phyloP scores from a whole-genome alignment of 441 rosid species.

The Populus tomentosa region DNA sequence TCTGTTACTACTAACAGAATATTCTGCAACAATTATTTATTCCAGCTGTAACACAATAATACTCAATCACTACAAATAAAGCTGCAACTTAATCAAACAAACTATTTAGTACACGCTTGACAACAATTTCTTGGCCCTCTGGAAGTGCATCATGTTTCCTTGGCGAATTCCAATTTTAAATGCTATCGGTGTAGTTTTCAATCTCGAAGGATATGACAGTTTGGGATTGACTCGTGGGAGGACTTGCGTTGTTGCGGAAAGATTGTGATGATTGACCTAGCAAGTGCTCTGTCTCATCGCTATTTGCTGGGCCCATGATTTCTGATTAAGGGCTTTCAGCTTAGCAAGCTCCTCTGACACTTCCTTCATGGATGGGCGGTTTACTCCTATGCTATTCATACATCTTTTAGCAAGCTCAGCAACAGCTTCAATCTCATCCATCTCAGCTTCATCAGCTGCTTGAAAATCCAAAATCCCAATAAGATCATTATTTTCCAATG shows the following conservation, averaged over 20 bases:
- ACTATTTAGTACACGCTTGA: too few species aligned
- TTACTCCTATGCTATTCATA: conserved; percentile 1
- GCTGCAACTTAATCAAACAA: too few species aligned
- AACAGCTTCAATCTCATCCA: conserved; percentile 27
- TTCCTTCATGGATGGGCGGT: conserved; percentile 30
- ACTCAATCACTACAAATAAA: too few species aligned
- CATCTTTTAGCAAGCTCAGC: conserved; percentile 25
- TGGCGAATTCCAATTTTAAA: too few species aligned
- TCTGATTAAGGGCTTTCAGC: conserved; percentile 7
- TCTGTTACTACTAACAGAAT: too few species aligned
- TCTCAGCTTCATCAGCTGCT: conserved; percentile 13
- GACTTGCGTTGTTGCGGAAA: neutral
- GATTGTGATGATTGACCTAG: conserved; percentile 6
- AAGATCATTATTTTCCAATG: conserved; percentile 9
- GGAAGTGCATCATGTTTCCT: too few species aligned
- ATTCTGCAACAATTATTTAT: too few species aligned
- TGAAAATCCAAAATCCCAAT: conserved; percentile 7
- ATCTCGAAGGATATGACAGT: neutral
- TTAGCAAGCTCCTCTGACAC: conserved; percentile 26
- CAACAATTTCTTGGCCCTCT: too few species aligned
- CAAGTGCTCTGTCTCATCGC: conserved; percentile 9
- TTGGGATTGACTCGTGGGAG: neutral
- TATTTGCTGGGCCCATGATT: neutral
- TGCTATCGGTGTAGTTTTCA: neutral
- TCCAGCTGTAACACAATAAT: too few species aligned